These are phyloP conservation scores for Podospora didyma DNA, from an alignment of 495 filamentous ascomycete species.

Conservation along the genomic window DNA sequence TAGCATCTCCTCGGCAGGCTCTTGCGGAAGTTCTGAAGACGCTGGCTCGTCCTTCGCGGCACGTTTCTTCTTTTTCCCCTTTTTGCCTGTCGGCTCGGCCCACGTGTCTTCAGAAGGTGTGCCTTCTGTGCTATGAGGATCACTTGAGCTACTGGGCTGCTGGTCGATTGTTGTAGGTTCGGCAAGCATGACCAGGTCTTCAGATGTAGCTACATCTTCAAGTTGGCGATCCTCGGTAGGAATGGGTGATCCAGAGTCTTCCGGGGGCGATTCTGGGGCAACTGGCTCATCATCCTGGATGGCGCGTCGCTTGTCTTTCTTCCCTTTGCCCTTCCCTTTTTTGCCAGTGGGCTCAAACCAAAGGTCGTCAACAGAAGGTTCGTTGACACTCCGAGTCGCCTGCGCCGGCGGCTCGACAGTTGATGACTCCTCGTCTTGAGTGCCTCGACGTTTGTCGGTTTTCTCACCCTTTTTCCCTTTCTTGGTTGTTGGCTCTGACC, in stretches of 20 bases:
- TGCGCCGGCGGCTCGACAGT: not conserved
- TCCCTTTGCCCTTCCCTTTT: constrained; percentile 20
- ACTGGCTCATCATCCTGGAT: not conserved
- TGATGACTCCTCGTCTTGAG: constrained; percentile 1
- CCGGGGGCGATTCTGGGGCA: not conserved
- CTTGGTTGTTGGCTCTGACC: not conserved
- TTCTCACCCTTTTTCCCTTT: constrained; percentile 19
- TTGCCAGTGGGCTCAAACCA: not conserved
- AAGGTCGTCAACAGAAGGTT: not conserved
- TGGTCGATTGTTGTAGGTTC: not conserved
- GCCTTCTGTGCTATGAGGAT: not conserved
- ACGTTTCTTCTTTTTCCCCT: constrained; percentile 20
- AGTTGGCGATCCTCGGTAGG: too few species aligned
- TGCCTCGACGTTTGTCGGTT: constrained; percentile 11
- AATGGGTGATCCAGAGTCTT: too few species aligned
- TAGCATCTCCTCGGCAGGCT: not conserved
- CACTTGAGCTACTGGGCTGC: not conserved
- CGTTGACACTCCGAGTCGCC: not conserved
- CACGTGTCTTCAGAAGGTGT: not conserved
- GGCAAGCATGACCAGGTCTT: not conserved
- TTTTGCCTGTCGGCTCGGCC: constrained; percentile 1
- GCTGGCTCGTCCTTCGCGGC: constrained; percentile 2
- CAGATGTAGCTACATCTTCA: not conserved
- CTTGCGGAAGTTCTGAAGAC: not conserved
- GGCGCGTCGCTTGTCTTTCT: constrained; percentile 12